Percentiles rank a stretch among this genome's conserved stretches.
Conservation (phyloP, 2,329 filamentous ascomycete species). For the Amylocarpus encephaloides region DNA sequence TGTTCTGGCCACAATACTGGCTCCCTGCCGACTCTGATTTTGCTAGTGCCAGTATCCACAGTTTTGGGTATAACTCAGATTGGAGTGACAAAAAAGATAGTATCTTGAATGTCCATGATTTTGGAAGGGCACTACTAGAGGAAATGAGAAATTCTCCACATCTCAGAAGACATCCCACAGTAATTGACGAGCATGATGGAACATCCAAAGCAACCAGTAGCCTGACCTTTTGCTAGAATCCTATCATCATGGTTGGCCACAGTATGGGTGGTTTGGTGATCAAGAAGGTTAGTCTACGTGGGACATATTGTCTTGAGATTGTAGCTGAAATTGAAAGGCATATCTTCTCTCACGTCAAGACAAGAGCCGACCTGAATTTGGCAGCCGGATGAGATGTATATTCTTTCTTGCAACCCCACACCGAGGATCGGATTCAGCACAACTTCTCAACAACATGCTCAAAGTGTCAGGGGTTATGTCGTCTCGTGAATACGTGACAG, state of each 20-base stretch:
- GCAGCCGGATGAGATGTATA: conserved; percentile 24
- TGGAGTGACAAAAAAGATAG: conserved; percentile 14
- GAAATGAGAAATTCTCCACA: conserved; percentile 19
- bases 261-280: conserved; percentile 38
- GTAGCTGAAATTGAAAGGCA: conserved; percentile 5
- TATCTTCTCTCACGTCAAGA: conserved; percentile 23
- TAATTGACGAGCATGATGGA: too few species aligned
- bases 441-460: conserved; percentile 11
- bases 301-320: neutral
- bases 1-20: conserved; percentile 34
- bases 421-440: conserved; percentile 14
- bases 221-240: too few species aligned
- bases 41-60: conserved; percentile 30
- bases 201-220: too few species aligned
- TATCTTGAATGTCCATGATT: conserved; percentile 27
- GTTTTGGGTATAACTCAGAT: conserved; percentile 34
- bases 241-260: conserved; percentile 40
- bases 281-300: conserved; percentile 15
- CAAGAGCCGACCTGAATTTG: neutral
- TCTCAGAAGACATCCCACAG: neutral
- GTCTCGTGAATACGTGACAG: conserved; percentile 19
- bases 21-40: conserved; percentile 31
- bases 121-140: conserved; percentile 28
- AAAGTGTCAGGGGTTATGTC: neutral
- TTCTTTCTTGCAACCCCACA: conserved; percentile 35